Base-by-base conservation (phyloP, 805 yeast genomes). In the Metschnikowia aberdeeniae region DNA sequence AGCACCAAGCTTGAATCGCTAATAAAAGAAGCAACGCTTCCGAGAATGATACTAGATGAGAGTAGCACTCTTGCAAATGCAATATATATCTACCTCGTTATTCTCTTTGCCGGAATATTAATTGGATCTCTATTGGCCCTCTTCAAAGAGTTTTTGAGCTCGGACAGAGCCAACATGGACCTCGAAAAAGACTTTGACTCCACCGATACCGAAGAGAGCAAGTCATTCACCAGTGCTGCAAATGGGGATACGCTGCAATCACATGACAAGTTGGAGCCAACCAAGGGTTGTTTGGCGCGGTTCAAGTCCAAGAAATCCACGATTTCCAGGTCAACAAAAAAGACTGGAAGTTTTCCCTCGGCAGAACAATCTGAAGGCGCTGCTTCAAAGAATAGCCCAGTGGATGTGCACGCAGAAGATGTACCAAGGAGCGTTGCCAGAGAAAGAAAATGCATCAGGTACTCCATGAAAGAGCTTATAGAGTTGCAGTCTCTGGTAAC, bases 31-130 rank as follows among this genome's bases (percentile, higher is more conserved):
- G 26, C 26, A 22, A 22, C 26, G 26, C 26, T 22, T 22, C 26
- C 26, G 8, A 45, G 38, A 27, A 47, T 50, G 52, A 47, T 48
- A 37, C 45, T 47, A 42, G 46, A 48, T 28, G 50, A 38, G 20
- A 47, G 46, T 20, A 49, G 43, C 30, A 38, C 45, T 20, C 22
- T 50, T 33, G 49, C 53, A 14, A 50, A 50, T 37, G 49, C 53
- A 20, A 41, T 50, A 17, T 50, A 50, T 36, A 47, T 50, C 3
- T 50, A 47, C 33, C 43, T 50, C 33, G 26, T 44, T 12, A 37
- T 48, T 33, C 41, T 47, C 11, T 47, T 42, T 33, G 30, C 40
- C 2, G 40, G 49, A 8, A 42, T 44, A 33, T 27, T 47, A 12
- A 22, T 41, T n/a, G 53, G 48, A 10, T 41, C 51, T 20, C 20